These are phyloP conservation scores for Phytophthora aleatoria DNA, from an alignment of 352 stramenopile species.

Conservation along the genomic window DNA sequence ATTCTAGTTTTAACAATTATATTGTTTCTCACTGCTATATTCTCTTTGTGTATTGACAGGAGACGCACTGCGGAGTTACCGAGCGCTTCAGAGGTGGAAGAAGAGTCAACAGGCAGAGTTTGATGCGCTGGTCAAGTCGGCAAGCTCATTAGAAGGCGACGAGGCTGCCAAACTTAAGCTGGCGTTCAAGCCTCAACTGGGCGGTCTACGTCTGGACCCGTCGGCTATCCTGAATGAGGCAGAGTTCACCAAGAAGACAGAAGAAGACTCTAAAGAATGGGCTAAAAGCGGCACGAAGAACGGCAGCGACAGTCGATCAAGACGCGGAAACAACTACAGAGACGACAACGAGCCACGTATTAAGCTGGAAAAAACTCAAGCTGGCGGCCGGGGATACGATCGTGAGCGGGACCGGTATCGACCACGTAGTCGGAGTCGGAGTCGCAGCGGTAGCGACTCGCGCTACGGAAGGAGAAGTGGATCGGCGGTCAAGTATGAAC, in stretches of 20 bases:
- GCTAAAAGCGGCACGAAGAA: slow-evolving; percentile 32
- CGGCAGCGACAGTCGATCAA: slow-evolving; percentile 17
- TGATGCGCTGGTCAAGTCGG: slow-evolving; percentile 50
- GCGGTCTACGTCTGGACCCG: slow-evolving; percentile 68
- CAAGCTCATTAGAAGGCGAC: slow-evolving; percentile 28
- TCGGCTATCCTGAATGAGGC: slow-evolving; percentile 56
- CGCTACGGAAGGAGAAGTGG: slow-evolving; percentile 15
- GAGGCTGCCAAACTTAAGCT: slow-evolving; percentile 45
- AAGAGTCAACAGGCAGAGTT: slow-evolving; percentile 65
- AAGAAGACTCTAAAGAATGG: slow-evolving; percentile 67
- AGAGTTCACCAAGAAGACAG: slow-evolving; percentile 72
- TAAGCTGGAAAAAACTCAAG: slow-evolving; percentile 37
- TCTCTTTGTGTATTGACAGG: slow-evolving; percentile 32
- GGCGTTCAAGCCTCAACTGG: slow-evolving; percentile 59
- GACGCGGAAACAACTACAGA: slow-evolving; percentile 19
- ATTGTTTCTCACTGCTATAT: background rate
- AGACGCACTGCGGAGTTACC: slow-evolving; percentile 68
- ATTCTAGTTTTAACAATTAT: background rate
- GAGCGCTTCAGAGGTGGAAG: slow-evolving; percentile 68
- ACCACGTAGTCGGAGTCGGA: slow-evolving; percentile 29
- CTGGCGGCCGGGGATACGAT: slow-evolving; percentile 11
- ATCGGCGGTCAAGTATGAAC: slow-evolving; percentile 23
- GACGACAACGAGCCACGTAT: slow-evolving; percentile 36
- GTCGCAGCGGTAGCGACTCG: slow-evolving; percentile 17
- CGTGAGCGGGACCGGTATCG: slow-evolving; percentile 26